Conservation (phyloP, 2,329 filamentous ascomycete species). For the Chaetothyriales sp. region DNA sequence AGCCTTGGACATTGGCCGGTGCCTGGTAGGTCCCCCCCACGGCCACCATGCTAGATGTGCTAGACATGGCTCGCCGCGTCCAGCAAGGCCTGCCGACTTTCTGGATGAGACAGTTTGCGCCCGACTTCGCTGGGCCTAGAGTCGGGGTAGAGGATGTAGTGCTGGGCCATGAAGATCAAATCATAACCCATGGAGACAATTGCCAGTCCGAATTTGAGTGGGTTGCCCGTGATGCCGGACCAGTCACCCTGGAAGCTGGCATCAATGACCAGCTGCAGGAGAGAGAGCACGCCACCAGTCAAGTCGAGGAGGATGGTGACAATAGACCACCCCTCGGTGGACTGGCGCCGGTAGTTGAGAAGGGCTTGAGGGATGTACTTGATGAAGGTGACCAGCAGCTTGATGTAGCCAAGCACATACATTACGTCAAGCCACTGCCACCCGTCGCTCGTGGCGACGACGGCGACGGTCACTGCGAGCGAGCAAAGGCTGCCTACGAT, state of each 20-base stretch:
- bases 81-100: background rate
- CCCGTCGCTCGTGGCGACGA: constrained; percentile 34
- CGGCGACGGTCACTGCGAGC: constrained; percentile 23
- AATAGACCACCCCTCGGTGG: constrained; percentile 81
- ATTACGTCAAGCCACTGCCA: constrained; percentile 57
- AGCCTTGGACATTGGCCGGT: background rate
- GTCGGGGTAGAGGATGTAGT: constrained; percentile 62
- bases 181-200: constrained; percentile 83
- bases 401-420: constrained; percentile 69
- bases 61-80: background rate
- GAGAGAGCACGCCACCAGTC: constrained; percentile 64
- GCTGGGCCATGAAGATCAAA: constrained; percentile 71
- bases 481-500: constrained; percentile 51
- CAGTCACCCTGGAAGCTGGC: constrained; percentile 74
- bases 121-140: constrained; percentile 13
- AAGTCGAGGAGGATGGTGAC: constrained; percentile 72
- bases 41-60: background rate
- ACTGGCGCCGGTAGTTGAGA: constrained; percentile 72
- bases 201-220: constrained; percentile 74
- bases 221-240: constrained; percentile 82
- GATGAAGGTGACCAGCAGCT: constrained; percentile 72
- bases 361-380: constrained; percentile 86
- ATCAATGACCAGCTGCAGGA: constrained; percentile 72
- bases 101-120: background rate
- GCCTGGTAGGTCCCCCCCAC: background rate